These are phyloP conservation scores for Leishmania tarentolae DNA, from an alignment of 208 protist genomes.

Conservation along the genomic window DNA sequence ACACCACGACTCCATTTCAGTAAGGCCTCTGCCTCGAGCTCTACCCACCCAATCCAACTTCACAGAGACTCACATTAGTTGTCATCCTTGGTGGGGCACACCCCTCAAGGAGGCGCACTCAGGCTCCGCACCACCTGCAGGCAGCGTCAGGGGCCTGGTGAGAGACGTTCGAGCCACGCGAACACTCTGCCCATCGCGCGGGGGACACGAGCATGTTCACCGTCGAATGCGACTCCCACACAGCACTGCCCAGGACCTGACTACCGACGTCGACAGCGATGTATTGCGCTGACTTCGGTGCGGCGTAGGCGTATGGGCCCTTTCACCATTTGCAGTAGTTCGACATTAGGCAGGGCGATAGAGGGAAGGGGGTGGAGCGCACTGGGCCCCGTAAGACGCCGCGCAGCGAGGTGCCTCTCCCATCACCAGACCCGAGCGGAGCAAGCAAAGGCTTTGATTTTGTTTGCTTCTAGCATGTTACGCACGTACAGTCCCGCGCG, in stretches of 20 bases:
- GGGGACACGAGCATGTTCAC: not conserved
- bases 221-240: not conserved
- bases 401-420: too few species aligned
- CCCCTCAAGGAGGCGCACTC: too few species aligned
- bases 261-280: not conserved
- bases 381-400: too few species aligned
- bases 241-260: not conserved
- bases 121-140: not conserved
- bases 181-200: not conserved
- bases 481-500: too few species aligned
- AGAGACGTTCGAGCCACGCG: not conserved
- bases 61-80: not conserved
- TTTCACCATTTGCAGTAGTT: too few species aligned
- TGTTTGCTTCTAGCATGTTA: too few species aligned
- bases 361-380: too few species aligned
- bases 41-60: not conserved
- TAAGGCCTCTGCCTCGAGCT: not conserved
- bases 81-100: not conserved
- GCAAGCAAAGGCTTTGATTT: too few species aligned
- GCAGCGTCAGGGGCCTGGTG: not conserved
- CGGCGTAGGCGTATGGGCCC: too few species aligned
- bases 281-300: not conserved
- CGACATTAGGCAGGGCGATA: too few species aligned
- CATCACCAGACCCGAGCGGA: too few species aligned
- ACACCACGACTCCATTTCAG: not conserved